Evolutionary conservation across 2,329 filamentous ascomycete genomes (phyloP).

Genomic region (Paradendryphiella salina): DNA sequence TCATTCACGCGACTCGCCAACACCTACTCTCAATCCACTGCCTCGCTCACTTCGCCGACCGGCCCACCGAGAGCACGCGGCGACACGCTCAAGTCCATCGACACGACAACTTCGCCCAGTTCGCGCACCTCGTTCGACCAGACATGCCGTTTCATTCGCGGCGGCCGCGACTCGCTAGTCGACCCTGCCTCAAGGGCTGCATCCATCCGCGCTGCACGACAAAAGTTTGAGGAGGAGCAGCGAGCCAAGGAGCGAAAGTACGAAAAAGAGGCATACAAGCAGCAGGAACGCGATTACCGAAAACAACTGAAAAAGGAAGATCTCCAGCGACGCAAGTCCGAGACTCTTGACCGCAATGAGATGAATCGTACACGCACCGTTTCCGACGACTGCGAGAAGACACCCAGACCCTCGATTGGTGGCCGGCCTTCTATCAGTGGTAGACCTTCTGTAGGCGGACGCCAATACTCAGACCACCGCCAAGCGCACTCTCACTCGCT

Average conservation of each 20-base stretch:
- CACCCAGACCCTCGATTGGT: constrained; percentile 36
- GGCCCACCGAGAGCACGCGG: constrained; percentile 51
- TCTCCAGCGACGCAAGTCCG: constrained; percentile 48
- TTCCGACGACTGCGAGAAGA: constrained; percentile 40
- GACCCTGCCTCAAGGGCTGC: constrained; percentile 60
- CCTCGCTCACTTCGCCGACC: constrained; percentile 53
- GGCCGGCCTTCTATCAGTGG: constrained; percentile 17
- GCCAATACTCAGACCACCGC: constrained; percentile 46
- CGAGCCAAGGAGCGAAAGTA: constrained; percentile 59
- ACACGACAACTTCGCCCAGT: constrained; percentile 55
- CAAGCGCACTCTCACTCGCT: constrained; percentile 43
- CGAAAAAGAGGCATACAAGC: constrained; percentile 57
- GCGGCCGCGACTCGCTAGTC: constrained; percentile 51
- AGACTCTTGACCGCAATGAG: constrained; percentile 39
- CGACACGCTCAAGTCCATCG: constrained; percentile 55
- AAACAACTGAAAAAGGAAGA: constrained; percentile 52
- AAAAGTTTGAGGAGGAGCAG: constrained; percentile 63
- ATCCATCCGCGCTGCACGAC: constrained; percentile 59
- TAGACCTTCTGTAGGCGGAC: constrained; percentile 38
- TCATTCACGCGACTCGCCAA: constrained; percentile 53
- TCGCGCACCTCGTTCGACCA: constrained; percentile 62
- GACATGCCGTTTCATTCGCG: constrained; percentile 56
- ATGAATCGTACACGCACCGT: constrained; percentile 36
- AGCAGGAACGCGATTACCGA: constrained; percentile 49
- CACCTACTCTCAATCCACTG: constrained; percentile 57